Evolutionary conservation across 2,329 filamentous ascomycete genomes (phyloP).

Genomic region (Aspergillaceae sp.): DNA sequence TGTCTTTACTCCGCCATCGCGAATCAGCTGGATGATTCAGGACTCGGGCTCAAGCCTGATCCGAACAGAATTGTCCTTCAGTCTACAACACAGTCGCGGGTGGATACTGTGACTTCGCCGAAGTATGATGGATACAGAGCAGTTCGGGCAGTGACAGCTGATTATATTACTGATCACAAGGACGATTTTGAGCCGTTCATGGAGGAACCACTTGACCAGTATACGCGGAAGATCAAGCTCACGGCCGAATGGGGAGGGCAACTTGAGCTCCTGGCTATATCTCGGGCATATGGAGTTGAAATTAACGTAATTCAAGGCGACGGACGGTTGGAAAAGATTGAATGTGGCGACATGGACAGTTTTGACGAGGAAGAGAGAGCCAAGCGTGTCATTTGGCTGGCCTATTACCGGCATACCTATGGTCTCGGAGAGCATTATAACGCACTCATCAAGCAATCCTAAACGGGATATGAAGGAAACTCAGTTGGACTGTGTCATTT

Average conservation of each 20-base stretch:
- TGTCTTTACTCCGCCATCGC: slow-evolving; percentile 90
- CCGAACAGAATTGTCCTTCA: slow-evolving; percentile 26
- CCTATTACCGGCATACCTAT: slow-evolving; percentile 90
- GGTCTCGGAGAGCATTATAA: slow-evolving; percentile 97
- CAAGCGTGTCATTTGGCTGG: slow-evolving; percentile 69
- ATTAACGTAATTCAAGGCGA: slow-evolving; percentile 79
- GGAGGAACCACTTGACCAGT: slow-evolving; percentile 66
- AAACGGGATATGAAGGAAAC: slow-evolving; percentile 3
- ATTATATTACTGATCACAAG: slow-evolving; percentile 63
- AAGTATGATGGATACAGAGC: slow-evolving; percentile 50
- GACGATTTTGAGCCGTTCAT: slow-evolving; percentile 83
- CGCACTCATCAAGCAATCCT: slow-evolving; percentile 53
- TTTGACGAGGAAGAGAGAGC: slow-evolving; percentile 36
- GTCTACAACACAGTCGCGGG: slow-evolving; percentile 21
- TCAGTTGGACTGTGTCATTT: too few species aligned
- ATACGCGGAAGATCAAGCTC: slow-evolving; percentile 67
- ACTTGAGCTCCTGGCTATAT: slow-evolving; percentile 77
- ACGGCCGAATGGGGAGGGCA: slow-evolving; percentile 97
- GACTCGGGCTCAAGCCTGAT: slow-evolving; percentile 30
- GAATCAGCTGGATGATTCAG: slow-evolving; percentile 59
- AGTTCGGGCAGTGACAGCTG: slow-evolving; percentile 63
- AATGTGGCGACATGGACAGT: slow-evolving; percentile 38
- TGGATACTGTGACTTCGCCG: slow-evolving; percentile 26
- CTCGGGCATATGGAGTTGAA: slow-evolving; percentile 67
- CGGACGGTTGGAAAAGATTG: slow-evolving; percentile 68